Percentiles rank a stretch among this genome's conserved stretches.
Evolutionary conservation across 164 flowering plant genomes (phyloP).

Genomic region (Dillenia turbinata): DNA sequence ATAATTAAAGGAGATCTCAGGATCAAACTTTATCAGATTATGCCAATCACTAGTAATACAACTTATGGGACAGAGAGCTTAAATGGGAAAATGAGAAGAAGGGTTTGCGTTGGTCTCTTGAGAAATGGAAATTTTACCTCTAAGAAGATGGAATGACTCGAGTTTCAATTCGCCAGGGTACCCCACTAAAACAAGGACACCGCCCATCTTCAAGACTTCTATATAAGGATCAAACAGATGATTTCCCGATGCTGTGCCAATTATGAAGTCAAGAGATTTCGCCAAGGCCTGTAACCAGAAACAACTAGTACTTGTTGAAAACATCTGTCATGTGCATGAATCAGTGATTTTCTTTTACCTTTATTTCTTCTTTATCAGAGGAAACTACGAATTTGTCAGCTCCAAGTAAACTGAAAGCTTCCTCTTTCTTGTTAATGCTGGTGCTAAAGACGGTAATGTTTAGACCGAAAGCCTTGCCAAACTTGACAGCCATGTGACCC

Average conservation of each 20-base stretch:
- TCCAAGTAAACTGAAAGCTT: conserved; percentile 54
- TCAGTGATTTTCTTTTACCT: conserved; percentile 27
- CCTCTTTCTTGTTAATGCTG: conserved; percentile 65
- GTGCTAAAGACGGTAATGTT: conserved; percentile 72
- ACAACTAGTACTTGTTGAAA: not conserved
- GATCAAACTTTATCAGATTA: not conserved
- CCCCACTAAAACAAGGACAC: conserved; percentile 65
- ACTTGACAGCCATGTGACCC: conserved; percentile 82
- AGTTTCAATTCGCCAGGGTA: conserved; percentile 76
- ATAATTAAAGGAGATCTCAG: not conserved
- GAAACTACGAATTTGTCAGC: conserved; percentile 71
- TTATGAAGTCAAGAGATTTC: conserved; percentile 61
- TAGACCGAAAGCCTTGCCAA: conserved; percentile 79
- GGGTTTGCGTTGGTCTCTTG: no score
- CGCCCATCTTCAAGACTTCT: conserved; percentile 60
- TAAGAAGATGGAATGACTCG: conserved; percentile 51
- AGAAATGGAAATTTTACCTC: conserved; percentile 32
- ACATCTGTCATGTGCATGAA: not conserved
- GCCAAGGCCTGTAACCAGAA: conserved; percentile 37
- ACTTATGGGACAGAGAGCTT: not conserved
- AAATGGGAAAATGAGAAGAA: no score
- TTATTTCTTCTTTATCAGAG: conserved; percentile 62
- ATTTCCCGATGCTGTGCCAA: conserved; percentile 85
- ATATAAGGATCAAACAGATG: conserved; percentile 77
- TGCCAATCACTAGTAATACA: not conserved